Conservation (phyloP, 352 stramenopile species). For the Phytopythium mirpurense region DNA sequence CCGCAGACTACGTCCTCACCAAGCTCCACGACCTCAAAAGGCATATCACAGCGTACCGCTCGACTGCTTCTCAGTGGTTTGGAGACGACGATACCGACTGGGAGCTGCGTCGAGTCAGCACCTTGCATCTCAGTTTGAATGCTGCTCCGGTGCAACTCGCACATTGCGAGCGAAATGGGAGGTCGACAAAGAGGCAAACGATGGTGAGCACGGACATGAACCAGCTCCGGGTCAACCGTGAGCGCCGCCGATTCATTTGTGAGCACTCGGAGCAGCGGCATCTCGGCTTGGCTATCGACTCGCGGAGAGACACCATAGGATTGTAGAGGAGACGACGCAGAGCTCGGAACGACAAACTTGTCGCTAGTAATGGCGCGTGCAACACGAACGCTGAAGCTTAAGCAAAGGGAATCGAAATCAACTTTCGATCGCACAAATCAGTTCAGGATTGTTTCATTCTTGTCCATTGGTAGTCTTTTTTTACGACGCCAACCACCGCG, state of each 20-base stretch:
- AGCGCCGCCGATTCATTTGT: slow-evolving; percentile 21
- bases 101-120: not conserved
- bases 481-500: too few species aligned
- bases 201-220: slow-evolving; percentile 22
- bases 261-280: slow-evolving; percentile 21
- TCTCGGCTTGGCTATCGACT: not conserved
- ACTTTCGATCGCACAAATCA: too few species aligned
- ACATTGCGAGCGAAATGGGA: slow-evolving; percentile 8
- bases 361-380: too few species aligned
- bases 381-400: too few species aligned
- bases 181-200: slow-evolving; percentile 10
- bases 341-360: not conserved
- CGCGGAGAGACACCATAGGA: slow-evolving; percentile 3
- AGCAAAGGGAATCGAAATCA: too few species aligned
- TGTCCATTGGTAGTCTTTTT: too few species aligned
- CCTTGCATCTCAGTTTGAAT: not conserved
- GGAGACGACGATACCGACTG: not conserved
- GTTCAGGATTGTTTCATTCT: too few species aligned
- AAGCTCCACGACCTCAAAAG: too few species aligned
- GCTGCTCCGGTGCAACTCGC: too few species aligned
- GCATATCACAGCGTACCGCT: too few species aligned
- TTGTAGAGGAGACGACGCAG: not conserved
- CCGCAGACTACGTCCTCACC: too few species aligned
- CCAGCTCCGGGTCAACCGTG: slow-evolving; percentile 27
- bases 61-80: too few species aligned